Evolutionary conservation across 177 flowering plant species (phyloP).

Genomic region (Vitis hybrid): DNA sequence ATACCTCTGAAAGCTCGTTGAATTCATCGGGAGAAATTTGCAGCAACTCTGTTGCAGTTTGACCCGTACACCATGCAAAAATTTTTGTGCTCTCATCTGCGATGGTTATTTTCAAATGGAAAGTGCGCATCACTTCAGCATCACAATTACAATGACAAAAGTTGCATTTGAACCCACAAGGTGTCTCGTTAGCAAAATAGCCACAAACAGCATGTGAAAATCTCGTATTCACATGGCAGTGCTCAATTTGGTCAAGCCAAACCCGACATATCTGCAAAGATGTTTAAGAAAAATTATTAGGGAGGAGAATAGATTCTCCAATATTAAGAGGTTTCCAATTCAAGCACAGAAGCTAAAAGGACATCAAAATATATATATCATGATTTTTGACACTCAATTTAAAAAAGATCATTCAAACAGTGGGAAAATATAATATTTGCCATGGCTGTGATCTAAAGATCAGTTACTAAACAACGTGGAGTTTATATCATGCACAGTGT

Average conservation of each 20-base stretch:
- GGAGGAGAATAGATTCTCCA: background rate
- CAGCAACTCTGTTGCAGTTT: slow-evolving; percentile 78
- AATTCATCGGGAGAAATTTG: slow-evolving; percentile 93
- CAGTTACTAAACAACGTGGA: no score
- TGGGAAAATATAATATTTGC: no score
- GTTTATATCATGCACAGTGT: no score
- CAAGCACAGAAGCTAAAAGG: background rate
- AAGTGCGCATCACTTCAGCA: slow-evolving; percentile 53
- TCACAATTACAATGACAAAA: slow-evolving; percentile 60
- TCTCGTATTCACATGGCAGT: slow-evolving; percentile 55
- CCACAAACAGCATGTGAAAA: slow-evolving; percentile 73
- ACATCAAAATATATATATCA: no score
- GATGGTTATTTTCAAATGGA: slow-evolving; percentile 63
- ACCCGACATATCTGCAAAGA: slow-evolving; percentile 69
- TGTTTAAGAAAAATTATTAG: background rate
- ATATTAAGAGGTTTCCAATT: background rate
- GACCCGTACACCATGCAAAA: slow-evolving; percentile 82
- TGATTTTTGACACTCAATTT: no score
- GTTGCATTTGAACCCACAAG: slow-evolving; percentile 51
- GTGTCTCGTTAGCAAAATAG: slow-evolving; percentile 46
- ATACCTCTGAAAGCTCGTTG: slow-evolving; percentile 77
- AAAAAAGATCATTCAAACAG: no score
- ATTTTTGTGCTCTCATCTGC: slow-evolving; percentile 74
- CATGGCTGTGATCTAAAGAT: no score
- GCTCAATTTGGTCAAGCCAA: slow-evolving; percentile 67